phyloP scores from a whole-genome alignment of 2,329 filamentous ascomycete species.

The Epichloe sylvatica region DNA sequence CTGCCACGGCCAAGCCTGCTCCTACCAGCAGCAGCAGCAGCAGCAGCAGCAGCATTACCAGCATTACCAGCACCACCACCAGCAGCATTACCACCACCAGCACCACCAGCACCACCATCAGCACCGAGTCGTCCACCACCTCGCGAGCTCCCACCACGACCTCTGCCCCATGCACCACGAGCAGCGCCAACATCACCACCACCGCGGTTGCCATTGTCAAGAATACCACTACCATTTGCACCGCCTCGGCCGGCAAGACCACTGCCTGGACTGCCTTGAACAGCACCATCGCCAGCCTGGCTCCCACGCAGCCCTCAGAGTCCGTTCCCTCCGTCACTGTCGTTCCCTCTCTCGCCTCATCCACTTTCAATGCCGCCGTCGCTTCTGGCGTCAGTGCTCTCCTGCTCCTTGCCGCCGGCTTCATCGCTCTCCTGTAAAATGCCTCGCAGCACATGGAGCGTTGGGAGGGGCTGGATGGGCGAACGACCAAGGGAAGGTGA shows the following conservation, averaged over 20 bases:
- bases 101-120: slow-evolving; percentile 11
- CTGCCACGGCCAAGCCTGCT: slow-evolving; percentile 20
- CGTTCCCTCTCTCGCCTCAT: slow-evolving; percentile 9
- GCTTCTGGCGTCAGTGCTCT: slow-evolving; percentile 22
- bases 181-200: slow-evolving; percentile 10
- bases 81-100: slow-evolving; percentile 13
- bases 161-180: slow-evolving; percentile 12
- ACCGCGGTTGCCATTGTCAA: slow-evolving; percentile 6
- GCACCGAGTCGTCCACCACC: slow-evolving; percentile 10
- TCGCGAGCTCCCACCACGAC: slow-evolving; percentile 16
- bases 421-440: slow-evolving; percentile 22
- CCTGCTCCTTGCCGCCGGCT: slow-evolving; percentile 22
- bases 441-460: not conserved
- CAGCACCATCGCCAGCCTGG: slow-evolving; percentile 17
- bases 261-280: slow-evolving; percentile 19
- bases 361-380: slow-evolving; percentile 17
- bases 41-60: slow-evolving; percentile 13
- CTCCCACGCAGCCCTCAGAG: slow-evolving; percentile 14
- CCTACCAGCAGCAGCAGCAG: slow-evolving; percentile 16
- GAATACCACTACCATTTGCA: not conserved
- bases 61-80: slow-evolving; percentile 9
- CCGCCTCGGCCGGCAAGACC: slow-evolving; percentile 10
- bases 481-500: too few species aligned
- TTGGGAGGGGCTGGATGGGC: not conserved
- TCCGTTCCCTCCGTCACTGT: slow-evolving; percentile 7